Evolutionary conservation across 2,329 filamentous ascomycete genomes (phyloP).

Genomic region (Hypoxylon sp.): DNA sequence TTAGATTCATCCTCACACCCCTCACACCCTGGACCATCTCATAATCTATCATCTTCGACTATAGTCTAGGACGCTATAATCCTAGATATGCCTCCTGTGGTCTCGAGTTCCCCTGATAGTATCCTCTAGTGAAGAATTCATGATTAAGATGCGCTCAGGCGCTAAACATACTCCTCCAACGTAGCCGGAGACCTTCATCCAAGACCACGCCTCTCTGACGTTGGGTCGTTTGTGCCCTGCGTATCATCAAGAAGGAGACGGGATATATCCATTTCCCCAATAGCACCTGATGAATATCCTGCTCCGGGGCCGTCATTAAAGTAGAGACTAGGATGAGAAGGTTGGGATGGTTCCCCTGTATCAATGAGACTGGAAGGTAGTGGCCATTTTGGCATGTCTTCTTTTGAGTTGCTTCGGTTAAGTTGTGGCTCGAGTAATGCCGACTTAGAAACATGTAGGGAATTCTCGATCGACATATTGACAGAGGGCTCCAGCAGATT

Average conservation of each 20-base stretch:
- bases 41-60: conserved; percentile 15
- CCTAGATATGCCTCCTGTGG: conserved; percentile 2
- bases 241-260: conserved; percentile 71
- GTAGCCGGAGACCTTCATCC: conserved; percentile 39
- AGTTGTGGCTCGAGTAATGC: conserved; percentile 59
- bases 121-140: conserved; percentile 7
- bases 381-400: conserved; percentile 64
- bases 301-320: conserved; percentile 60
- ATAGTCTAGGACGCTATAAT: conserved; percentile 7
- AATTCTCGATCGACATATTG: conserved; percentile 64
- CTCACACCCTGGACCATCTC: conserved; percentile 7
- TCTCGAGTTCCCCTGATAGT: not conserved
- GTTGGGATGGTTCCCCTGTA: conserved; percentile 53
- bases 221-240: conserved; percentile 50
- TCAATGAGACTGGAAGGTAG: conserved; percentile 54
- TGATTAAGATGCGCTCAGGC: conserved; percentile 10
- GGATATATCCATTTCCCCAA: conserved; percentile 74
- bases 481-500: conserved; percentile 67
- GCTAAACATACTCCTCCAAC: conserved; percentile 8
- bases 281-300: conserved; percentile 58
- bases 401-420: conserved; percentile 60
- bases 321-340: conserved; percentile 60
- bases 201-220: conserved; percentile 51
- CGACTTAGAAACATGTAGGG: conserved; percentile 59
- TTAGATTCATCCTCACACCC: conserved; percentile 18